phyloP scores from a whole-genome alignment of 2,329 filamentous ascomycete genomes.

The Mollisia scopiformis region DNA sequence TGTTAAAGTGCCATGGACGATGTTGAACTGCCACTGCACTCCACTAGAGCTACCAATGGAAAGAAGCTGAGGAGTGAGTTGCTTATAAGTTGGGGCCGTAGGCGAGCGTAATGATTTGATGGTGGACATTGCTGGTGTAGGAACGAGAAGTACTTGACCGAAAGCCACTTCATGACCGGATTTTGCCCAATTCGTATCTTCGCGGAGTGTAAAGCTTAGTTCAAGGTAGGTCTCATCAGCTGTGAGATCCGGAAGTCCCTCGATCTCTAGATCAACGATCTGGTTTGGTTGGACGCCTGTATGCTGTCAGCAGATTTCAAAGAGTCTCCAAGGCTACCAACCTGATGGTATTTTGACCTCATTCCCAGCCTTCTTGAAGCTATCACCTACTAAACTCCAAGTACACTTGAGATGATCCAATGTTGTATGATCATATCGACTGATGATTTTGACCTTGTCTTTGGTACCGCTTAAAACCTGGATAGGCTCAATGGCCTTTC shows the following conservation, averaged over 20 bases:
- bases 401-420: conserved; percentile 53
- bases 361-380: conserved; percentile 22
- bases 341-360: conserved; percentile 46
- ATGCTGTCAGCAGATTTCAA: not conserved
- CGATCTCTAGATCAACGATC: conserved; percentile 20
- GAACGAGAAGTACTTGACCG: conserved; percentile 46
- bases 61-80: conserved; percentile 29
- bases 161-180: conserved; percentile 55
- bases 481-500: conserved; percentile 45
- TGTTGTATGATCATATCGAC: conserved; percentile 55
- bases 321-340: conserved; percentile 23
- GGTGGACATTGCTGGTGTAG: conserved; percentile 23
- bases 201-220: conserved; percentile 48
- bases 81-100: conserved; percentile 28
- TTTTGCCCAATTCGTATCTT: conserved; percentile 53
- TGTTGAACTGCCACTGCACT: conserved; percentile 48
- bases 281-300: conserved; percentile 44
- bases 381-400: conserved; percentile 41
- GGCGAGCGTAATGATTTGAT: conserved; percentile 27
- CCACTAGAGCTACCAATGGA: conserved; percentile 15
- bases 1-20: conserved; percentile 44
- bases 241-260: conserved; percentile 17
- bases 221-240: conserved; percentile 49
- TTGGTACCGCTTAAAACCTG: conserved; percentile 29
- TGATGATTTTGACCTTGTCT: conserved; percentile 35